These are phyloP conservation scores for Daldinia bambusicola DNA, from an alignment of 495 filamentous ascomycete genomes.

Conservation along the genomic window DNA sequence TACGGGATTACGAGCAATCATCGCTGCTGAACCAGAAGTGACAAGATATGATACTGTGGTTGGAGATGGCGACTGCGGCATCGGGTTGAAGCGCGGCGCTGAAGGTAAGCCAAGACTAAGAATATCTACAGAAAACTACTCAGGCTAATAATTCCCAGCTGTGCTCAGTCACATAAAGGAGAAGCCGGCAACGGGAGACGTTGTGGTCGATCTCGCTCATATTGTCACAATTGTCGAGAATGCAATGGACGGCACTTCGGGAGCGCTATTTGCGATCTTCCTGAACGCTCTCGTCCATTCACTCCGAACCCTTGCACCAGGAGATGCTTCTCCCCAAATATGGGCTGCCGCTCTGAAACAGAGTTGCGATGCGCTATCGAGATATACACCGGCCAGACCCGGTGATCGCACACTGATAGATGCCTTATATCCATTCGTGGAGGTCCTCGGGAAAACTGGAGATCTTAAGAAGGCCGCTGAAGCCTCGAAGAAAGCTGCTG, in stretches of 20 bases:
- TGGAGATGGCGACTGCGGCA: slow-evolving; percentile 95
- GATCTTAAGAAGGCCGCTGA: slow-evolving; percentile 76
- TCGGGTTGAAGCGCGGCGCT: slow-evolving; percentile 88
- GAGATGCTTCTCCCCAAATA: slow-evolving; percentile 62
- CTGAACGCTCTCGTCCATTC: slow-evolving; percentile 86
- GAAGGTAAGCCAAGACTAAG: slow-evolving; percentile 65
- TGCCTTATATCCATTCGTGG: slow-evolving; percentile 86
- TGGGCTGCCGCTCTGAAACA: slow-evolving; percentile 81
- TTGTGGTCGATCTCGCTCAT: slow-evolving; percentile 73
- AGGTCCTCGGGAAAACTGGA: slow-evolving; percentile 69
- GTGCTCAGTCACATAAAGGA: slow-evolving; percentile 72
- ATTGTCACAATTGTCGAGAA: slow-evolving; percentile 88
- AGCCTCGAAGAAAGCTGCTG: slow-evolving; percentile 78
- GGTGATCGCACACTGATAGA: slow-evolving; percentile 94
- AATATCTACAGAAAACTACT: neutral
- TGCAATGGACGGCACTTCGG: slow-evolving; percentile 95
- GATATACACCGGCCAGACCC: slow-evolving; percentile 88
- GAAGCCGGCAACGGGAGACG: slow-evolving; percentile 70
- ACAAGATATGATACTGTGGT: slow-evolving; percentile 92
- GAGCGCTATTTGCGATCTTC: slow-evolving; percentile 95
- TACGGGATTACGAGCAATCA: slow-evolving; percentile 75
- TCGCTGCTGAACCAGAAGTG: slow-evolving; percentile 82
- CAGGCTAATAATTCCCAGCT: slow-evolving; percentile 55
- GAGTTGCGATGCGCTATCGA: slow-evolving; percentile 74
- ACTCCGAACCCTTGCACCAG: slow-evolving; percentile 65